Conservation (phyloP, 768 basidiomycete species). For the Stropharia rugosoannulata region DNA sequence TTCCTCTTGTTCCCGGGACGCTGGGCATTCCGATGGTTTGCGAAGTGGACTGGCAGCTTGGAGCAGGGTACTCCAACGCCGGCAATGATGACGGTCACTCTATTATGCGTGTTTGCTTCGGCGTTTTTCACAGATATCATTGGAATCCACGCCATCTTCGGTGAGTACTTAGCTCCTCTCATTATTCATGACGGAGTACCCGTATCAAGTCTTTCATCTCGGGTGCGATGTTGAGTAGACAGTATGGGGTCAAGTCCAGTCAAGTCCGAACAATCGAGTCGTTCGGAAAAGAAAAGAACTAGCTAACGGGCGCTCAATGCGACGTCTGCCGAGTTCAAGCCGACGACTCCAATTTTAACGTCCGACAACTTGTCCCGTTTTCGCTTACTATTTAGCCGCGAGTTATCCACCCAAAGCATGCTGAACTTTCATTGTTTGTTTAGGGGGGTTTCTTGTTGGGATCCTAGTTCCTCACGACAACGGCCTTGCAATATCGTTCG, state of each 20-base stretch:
- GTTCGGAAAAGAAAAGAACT: too few species aligned
- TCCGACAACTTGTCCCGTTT: too few species aligned
- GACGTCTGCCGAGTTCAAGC: too few species aligned
- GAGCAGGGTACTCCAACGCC: slow-evolving; percentile 72
- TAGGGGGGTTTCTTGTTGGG: slow-evolving; percentile 81
- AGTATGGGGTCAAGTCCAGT: too few species aligned
- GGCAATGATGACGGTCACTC: slow-evolving; percentile 74
- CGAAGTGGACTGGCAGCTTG: slow-evolving; percentile 64
- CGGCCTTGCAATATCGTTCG: slow-evolving; percentile 75
- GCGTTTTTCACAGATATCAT: slow-evolving; percentile 89
- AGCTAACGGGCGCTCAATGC: too few species aligned
- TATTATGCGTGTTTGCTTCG: slow-evolving; percentile 70
- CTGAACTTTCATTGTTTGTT: background rate
- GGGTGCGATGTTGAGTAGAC: too few species aligned
- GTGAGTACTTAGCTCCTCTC: slow-evolving; percentile 24
- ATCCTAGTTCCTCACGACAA: slow-evolving; percentile 81
- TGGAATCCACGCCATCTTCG: slow-evolving; percentile 71
- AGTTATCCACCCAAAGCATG: too few species aligned
- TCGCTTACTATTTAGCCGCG: too few species aligned
- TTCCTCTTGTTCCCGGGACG: slow-evolving; percentile 65
- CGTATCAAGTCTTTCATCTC: too few species aligned
- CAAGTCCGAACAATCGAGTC: too few species aligned
- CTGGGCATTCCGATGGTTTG: slow-evolving; percentile 67
- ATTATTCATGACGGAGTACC: slow-evolving; percentile 6
- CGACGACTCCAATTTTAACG: too few species aligned